Evolutionary conservation across 202 grass and related monocot species (phyloP), one percentile per base, ranked within the genome.

Genomic region (Bolboschoenoplectus hybrid): DNA sequence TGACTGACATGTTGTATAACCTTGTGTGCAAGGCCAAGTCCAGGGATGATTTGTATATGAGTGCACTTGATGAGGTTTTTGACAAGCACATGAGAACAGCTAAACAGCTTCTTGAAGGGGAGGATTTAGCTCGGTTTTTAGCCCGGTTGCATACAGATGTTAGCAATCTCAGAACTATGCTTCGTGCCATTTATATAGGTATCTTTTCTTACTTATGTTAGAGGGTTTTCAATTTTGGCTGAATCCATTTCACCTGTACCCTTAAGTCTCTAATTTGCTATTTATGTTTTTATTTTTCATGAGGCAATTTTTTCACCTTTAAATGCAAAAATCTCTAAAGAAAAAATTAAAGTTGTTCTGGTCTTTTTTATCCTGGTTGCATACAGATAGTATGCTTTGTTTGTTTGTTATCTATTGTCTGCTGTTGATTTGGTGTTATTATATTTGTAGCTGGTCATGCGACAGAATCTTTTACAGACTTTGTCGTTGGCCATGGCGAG

Each of bases 391-490:
- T 47, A 46, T 10, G 43, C 45, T 50, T 57, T 85, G 70, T 63
- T 85, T 70, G 40, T 85, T 46, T 63, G 77, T 64, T 71, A 69
- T 72, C 52, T 20, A 60, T 20, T 61, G 2, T 60, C 35, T 41
- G 53, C 36, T 60, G 52, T 79, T 79, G 53, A 80, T 80, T 43
- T 61, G 35, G 53, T 80, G 75, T 60, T 53, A 58, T 53, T 80
- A 80, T 80, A 35, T 89, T 89, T 96, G 87, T 87, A 98, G 97
- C 93, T 92, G 97, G 97, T 74, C 93, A 98, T 89, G 93, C 89
- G 17, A 98, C 96, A 34, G 91, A 98, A 85, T 96, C 96, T 81
- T 98, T 98, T 84, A 91, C 97, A n/a, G 97, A 98, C 82, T 98
- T 98, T 68, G 92, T 98, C 85, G 97, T 96, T 76, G 97, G 93